Percentiles rank a stretch among this genome's conserved stretches.
phyloP scores from a whole-genome alignment of 345 rosid genomes.

The Aquilaria malaccensis region DNA sequence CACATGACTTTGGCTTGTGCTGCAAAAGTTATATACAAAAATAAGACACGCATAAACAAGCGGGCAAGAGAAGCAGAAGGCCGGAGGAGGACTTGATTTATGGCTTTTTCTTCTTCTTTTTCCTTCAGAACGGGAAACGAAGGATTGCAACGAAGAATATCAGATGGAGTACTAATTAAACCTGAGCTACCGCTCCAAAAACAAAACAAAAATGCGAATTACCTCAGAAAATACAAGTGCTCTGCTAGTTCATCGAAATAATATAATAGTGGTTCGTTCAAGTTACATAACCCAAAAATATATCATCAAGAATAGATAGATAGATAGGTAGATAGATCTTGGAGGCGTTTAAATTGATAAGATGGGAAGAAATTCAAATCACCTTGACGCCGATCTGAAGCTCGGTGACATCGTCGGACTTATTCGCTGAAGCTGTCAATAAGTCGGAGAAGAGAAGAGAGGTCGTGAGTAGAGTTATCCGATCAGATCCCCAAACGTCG shows the following conservation, averaged over 20 bases:
- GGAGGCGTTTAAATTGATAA: not conserved
- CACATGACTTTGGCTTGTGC: constrained; percentile 70
- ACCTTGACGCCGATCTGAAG: constrained; percentile 97
- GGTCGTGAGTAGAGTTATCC: not conserved
- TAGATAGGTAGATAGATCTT: too few species aligned
- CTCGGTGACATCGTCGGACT: constrained; percentile 68
- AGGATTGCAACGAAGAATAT: too few species aligned
- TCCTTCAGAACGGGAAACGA: too few species aligned
- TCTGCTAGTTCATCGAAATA: not conserved
- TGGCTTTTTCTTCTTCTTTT: too few species aligned
- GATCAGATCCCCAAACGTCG: too few species aligned
- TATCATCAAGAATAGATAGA: too few species aligned
- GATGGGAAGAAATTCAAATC: not conserved
- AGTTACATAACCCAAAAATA: not conserved
- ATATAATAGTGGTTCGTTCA: not conserved
- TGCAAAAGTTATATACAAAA: constrained; percentile 16
- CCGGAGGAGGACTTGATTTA: too few species aligned
- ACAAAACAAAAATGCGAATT: too few species aligned
- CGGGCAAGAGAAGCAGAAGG: not conserved
- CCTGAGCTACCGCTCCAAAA: too few species aligned
- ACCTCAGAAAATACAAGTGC: too few species aligned
- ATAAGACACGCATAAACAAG: not conserved
- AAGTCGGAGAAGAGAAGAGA: not conserved
- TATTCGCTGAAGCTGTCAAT: constrained; percentile 51
- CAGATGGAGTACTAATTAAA: too few species aligned